phyloP scores from a whole-genome alignment of 495 filamentous ascomycete species.

The Xanthoparmelia taractica region DNA sequence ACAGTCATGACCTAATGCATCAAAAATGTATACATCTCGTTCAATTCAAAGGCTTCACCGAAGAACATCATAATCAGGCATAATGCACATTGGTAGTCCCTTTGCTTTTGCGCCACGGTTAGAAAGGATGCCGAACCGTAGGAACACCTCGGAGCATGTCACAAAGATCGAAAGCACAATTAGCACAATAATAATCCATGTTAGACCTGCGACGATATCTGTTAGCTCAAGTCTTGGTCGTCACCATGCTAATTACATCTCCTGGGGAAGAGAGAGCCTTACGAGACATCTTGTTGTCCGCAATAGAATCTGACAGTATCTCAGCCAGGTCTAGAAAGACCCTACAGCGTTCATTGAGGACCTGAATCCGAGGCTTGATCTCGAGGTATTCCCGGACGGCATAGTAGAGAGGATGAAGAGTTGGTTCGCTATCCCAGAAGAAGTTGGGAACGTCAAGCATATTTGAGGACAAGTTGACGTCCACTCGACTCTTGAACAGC shows the following conservation, averaged over 20 bases:
- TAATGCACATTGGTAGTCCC: constrained; percentile 14
- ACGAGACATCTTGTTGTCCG: constrained; percentile 86
- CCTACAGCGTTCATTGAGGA: constrained; percentile 91
- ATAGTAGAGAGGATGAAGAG: constrained; percentile 85
- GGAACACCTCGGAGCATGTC: constrained; percentile 78
- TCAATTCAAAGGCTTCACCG: not conserved
- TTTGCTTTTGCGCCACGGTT: constrained; percentile 29
- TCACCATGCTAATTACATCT: no score
- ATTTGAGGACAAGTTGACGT: constrained; percentile 97
- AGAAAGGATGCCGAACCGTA: constrained; percentile 74
- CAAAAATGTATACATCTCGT: not conserved
- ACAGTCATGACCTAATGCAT: not conserved
- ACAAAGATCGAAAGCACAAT: constrained; percentile 87
- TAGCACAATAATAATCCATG: constrained; percentile 95
- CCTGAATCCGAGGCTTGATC: constrained; percentile 87
- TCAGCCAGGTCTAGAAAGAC: constrained; percentile 96
- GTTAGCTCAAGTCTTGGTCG: not conserved
- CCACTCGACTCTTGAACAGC: constrained; percentile 87
- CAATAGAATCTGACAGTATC: constrained; percentile 85
- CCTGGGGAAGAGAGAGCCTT: constrained; percentile 26
- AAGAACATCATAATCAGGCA: constrained; percentile 14
- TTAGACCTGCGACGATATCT: constrained; percentile 47
- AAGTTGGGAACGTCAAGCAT: constrained; percentile 97
- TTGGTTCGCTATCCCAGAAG: constrained; percentile 97
- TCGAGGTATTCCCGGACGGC: constrained; percentile 97